Evolutionary conservation across 2,329 filamentous ascomycete genomes (phyloP), one percentile per base, ranked within the genome.

Genomic region (Sporothrix pseudoabietina): DNA sequence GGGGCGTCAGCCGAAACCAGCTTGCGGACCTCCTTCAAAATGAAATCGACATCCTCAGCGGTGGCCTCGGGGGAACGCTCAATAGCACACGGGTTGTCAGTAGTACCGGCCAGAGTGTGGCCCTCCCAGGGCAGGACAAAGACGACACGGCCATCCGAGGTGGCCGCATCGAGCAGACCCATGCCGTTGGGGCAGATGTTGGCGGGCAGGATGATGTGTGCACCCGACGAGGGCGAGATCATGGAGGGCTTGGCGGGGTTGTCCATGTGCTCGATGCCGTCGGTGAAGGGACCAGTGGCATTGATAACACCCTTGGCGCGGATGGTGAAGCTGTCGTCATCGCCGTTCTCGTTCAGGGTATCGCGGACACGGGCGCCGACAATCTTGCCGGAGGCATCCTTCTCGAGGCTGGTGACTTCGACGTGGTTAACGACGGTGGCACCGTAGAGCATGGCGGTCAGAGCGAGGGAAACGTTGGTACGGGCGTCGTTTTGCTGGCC

Each of bases 71-170:
- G 73, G 12, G 66, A 12, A 32, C 63, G 57, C 61, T 74, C 73
- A 76, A 96, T 89, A 22, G 86, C 83, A 72, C 91, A 92, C 3
- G 92, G 89, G 73, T 90, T 90, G 78, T 96, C 92, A 2, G 92
- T 96, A 16, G 92, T 95, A 77, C 92, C 92, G 69, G 93, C 92
- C 75, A 96, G 92, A 7, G 93, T 95, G 84, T 93, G 93, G 71
- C 92, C 92, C 81, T 95, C 91, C 92, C 92, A 96, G 8, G 92
- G 92, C 71, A 96, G 85, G 81, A 96, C 94, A 85, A 96, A 96
- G 78, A 96, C 92, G 76, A 96, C 92, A 78, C 92, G 89, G n/a
- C 92, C 92, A 78, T 96, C 92, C 0, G 92, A 94, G 3, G 93
- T 94, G 55, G 88, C 87, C 2, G 93, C 92, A 77, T 95, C 92